A percentile compares a stretch with the other conserved stretches of the same genome.
Conservation (phyloP, 768 basidiomycete genomes). For the Rhodotorula toruloides region DNA sequence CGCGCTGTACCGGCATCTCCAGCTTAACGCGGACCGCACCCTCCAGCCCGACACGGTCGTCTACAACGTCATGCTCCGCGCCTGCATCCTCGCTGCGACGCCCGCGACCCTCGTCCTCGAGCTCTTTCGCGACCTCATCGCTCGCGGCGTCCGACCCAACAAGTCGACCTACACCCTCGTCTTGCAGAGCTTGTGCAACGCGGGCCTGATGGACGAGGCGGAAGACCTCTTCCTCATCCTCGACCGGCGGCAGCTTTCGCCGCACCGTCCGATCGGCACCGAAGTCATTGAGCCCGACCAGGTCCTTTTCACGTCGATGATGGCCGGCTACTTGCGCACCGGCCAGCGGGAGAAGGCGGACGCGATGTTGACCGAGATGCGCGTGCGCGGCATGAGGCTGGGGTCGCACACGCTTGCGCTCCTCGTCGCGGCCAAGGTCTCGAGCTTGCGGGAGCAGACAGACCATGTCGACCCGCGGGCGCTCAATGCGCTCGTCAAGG, state of each 20-base stretch:
- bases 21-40: slow-evolving; percentile 38
- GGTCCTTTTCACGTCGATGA: slow-evolving; percentile 65
- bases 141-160: slow-evolving; percentile 57
- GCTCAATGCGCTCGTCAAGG: neutral
- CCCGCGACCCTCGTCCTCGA: slow-evolving; percentile 62
- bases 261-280: neutral
- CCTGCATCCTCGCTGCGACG: slow-evolving; percentile 72
- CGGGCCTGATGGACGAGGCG: slow-evolving; percentile 61
- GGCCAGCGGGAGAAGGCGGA: slow-evolving; percentile 58
- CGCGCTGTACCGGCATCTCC: slow-evolving; percentile 62
- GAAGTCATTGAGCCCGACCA: slow-evolving; percentile 22
- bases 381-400: slow-evolving; percentile 59
- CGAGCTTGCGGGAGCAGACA: neutral
- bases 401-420: slow-evolving; percentile 63
- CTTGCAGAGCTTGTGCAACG: slow-evolving; percentile 75
- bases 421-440: slow-evolving; percentile 55
- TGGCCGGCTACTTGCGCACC: slow-evolving; percentile 63
- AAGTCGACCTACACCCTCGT: slow-evolving; percentile 64
- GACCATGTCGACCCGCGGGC: neutral
- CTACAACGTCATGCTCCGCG: slow-evolving; percentile 75
- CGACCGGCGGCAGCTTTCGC: slow-evolving; percentile 50
- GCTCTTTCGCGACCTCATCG: slow-evolving; percentile 54
- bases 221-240: slow-evolving; percentile 64
- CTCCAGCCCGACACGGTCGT: slow-evolving; percentile 51
- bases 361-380: slow-evolving; percentile 68